Base-by-base conservation (phyloP, 345 rosid species). In the Atalantia buxifolia region DNA sequence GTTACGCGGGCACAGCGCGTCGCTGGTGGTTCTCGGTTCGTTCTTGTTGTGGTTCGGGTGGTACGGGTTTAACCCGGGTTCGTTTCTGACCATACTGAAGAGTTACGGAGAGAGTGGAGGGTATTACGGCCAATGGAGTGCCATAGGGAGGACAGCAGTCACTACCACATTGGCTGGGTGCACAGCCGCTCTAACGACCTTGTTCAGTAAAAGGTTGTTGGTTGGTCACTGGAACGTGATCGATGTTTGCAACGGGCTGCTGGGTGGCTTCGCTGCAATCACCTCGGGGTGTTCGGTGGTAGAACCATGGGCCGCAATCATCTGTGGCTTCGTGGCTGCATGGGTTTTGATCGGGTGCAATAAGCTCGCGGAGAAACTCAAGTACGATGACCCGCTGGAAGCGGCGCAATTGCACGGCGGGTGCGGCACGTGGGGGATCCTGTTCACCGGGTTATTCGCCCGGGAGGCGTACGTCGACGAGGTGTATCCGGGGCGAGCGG, bases 31-130 rank as follows among this genome's bases (percentile, higher is more conserved):
- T 8, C 90, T 93, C 2, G 97, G 97, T 10, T 82, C 95, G 4
- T 90, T 93, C 73, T 16, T 93, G 66, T 71, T 93, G 31, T 93
- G 97, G 97, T 91, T 91, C 38, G 97, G 97, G 5, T 92, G 97
- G 98, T 93, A 93, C 12, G 97, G 97, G 55, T 92, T 93, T 65
- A 93, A 91, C 84, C 94, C 96, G 9, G 97, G 93, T 3, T 90
- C 94, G 0, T 90, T 92, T 35, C 71, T 66, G 25, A 85, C 85
- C 57, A 92, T 92, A 78, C 42, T 84, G 4, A 80, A 78, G 19
- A 9, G 79, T 1, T 92, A 90, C 59, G 50, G 81, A 10, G 50
- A 75, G 1, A 64, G 84, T 3, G 81, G 85, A 25, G 38, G 70
- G 53, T 86, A 81, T 68, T 86, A 90, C 38, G 98, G 98, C 7